These are phyloP conservation scores for Candida dubliniensis DNA, from an alignment of 1,139 yeast genomes.

Conservation along the genomic window DNA sequence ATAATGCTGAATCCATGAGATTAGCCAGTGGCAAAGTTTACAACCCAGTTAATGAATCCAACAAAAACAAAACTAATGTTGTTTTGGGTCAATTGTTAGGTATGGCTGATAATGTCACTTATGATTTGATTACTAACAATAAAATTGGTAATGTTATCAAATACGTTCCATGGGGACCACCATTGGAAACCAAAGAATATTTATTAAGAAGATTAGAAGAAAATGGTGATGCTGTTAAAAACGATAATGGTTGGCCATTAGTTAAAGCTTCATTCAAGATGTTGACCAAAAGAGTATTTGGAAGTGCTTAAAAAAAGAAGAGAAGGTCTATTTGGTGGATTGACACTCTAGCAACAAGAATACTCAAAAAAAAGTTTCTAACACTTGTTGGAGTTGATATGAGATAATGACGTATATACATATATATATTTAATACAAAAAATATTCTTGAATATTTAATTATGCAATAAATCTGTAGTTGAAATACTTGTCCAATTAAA, in stretches of 20 bases:
- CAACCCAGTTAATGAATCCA: slow-evolving; percentile 21
- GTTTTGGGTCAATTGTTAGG: slow-evolving; percentile 91
- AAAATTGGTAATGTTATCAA: slow-evolving; percentile 79
- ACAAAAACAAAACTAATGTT: slow-evolving; percentile 57
- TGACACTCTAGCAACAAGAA: no score
- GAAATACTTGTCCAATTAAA: no score
- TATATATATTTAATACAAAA: not conserved
- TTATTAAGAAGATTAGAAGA: slow-evolving; percentile 90
- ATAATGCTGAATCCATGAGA: slow-evolving; percentile 77
- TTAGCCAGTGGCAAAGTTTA: slow-evolving; percentile 62
- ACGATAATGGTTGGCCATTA: slow-evolving; percentile 81
- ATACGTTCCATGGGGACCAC: slow-evolving; percentile 99
- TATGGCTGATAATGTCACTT: slow-evolving; percentile 90
- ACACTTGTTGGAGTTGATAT: no score
- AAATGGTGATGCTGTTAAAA: slow-evolving; percentile 93
- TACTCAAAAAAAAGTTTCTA: no score
- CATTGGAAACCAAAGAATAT: slow-evolving; percentile 89
- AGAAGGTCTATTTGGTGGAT: no score
- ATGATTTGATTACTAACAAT: slow-evolving; percentile 63
- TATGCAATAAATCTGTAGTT: no score
- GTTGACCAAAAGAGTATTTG: slow-evolving; percentile 40
- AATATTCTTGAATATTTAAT: no score
- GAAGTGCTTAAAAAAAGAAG: slow-evolving; percentile 7
- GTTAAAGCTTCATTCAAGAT: slow-evolving; percentile 55
- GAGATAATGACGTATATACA: not conserved